Base-by-base conservation (phyloP, 768 basidiomycete genomes). In the Leccinum fibrillosum region DNA sequence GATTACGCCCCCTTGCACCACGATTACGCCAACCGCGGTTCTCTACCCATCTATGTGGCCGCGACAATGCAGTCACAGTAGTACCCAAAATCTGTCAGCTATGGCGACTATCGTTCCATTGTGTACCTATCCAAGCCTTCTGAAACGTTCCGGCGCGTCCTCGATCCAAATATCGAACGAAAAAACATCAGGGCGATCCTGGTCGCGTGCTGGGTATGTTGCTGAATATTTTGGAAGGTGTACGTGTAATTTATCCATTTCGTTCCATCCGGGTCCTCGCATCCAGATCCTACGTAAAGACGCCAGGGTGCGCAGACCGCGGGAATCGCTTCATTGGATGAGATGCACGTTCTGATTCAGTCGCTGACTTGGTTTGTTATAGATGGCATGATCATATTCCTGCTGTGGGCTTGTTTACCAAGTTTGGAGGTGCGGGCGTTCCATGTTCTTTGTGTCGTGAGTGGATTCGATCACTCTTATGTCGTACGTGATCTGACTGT, bases 341-440 rank as follows among this genome's bases (percentile, higher is more conserved):
- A 5, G n/a, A 9, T 26, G 19, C 37, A 4, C 25, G 4, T 19
- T 37, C 21, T 48, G 26, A 26, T 26, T 11, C 34, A 48, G 28
- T 42, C 51, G 47, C 57, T 58, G 50, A 70, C 52, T 32, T 37
- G 48, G 32, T 30, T 37, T 60, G 19, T 35, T 54, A 50, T 26
- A 26, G 88, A 98, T 74, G 96, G 96, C 7, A 93, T 98, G 92
- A 93, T 93, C 70, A 87, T 94, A 55, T 99, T 98, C 69, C 96
- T 96, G 85, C 89, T 0, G 81, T 86, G 9, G 84, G 89, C 2
- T 79, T 90, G 3, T 98, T 99, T 70, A 74, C 81, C 11, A 83
- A 83, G 53, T 84, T 96, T 19, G 95, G 93, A 1, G 84, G 90
- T 0, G 86, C 88, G 71, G 96, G 96, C 2, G 94, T 98, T 95